Evolutionary conservation across 2,329 filamentous ascomycete genomes (phyloP), one percentile per base, ranked within the genome.

Genomic region (Sclerotinia borealis): DNA sequence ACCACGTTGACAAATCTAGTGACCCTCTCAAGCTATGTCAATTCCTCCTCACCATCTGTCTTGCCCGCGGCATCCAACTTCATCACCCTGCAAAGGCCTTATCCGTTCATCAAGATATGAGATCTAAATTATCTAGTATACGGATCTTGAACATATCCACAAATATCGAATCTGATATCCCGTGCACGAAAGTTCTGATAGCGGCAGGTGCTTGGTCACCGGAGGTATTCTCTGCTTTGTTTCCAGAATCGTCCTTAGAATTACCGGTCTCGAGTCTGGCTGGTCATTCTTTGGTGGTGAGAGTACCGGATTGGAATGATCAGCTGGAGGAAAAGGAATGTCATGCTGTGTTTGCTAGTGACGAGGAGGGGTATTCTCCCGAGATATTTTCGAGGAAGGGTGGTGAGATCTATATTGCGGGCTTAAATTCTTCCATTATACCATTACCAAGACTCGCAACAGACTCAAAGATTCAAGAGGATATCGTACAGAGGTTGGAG

Each of bases 201-300:
- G 77, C 88, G 0, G 83, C 88, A 0, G 90, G 90, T 3, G 83
- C 85, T 3, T 93, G 91, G 90, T 88, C 89, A 0, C 81, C 84
- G 0, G 75, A 76, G 37, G 84, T 91, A n/a, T 88, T 91, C 72
- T 69, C 76, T 2, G 76, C 78, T 0, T 80, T 93, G 19, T 93
- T 93, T 71, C 84, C 84, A 0, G 70, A 74, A 0, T 81, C 87
- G 1, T 71, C 70, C 3, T 70, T 81, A 1, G 73, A 77, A 13
- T 76, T 92, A 27, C 83, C 85, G 0, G 78, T 92, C 48, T 77
- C 78, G 3, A 80, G 84, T 22, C 77, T 92, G 6, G 88, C 88
- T 0, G 91, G 90, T 0, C 86, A 93, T 75, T 91, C 88, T 22
- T 76, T 93, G 10, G 82, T 92, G 3, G 75, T 93, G 5, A 82